Evolutionary conservation across 1,139 yeast species (phyloP).

Genomic region (Pichia sp.): DNA sequence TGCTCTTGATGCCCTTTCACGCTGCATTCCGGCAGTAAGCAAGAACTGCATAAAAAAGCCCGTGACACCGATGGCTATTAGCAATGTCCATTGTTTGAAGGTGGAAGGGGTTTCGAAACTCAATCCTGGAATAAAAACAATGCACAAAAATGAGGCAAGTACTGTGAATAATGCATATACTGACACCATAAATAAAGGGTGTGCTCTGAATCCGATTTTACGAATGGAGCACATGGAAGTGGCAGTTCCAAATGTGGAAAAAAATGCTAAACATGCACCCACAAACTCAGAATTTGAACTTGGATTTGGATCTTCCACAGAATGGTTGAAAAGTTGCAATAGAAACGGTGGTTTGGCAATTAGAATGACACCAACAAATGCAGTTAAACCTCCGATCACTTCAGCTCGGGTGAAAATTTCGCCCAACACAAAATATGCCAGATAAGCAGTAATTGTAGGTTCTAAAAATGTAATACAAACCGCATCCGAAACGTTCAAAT

Average conservation of each 20-base stretch:
- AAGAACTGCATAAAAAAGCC: constrained; percentile 80
- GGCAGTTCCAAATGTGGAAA: constrained; percentile 68
- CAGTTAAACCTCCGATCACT: constrained; percentile 65
- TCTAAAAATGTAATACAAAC: constrained; percentile 71
- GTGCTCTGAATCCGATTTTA: constrained; percentile 69
- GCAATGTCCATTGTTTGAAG: constrained; percentile 54
- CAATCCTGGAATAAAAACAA: constrained; percentile 53
- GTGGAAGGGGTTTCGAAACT: constrained; percentile 54
- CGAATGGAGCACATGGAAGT: constrained; percentile 65
- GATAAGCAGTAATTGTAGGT: constrained; percentile 69
- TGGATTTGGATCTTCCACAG: constrained; percentile 4
- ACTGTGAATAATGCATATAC: constrained; percentile 61
- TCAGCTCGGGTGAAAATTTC: constrained; percentile 63
- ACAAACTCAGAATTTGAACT: constrained; percentile 24
- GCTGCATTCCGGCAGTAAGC: constrained; percentile 75
- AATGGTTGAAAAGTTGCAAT: constrained; percentile 26
- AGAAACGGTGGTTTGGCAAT: constrained; percentile 79
- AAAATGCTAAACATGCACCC: constrained; percentile 59
- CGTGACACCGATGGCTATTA: constrained; percentile 55
- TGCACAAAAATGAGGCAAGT: constrained; percentile 44
- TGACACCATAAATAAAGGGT: constrained; percentile 71
- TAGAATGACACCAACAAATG: constrained; percentile 67
- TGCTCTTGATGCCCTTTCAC: constrained; percentile 74
- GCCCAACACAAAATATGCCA: constrained; percentile 59
- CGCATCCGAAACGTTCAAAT: constrained; percentile 56